Evolutionary conservation across 257 asterid genomes (phyloP), one percentile per base, ranked within the genome.

Genomic region (Lycium barbarum): DNA sequence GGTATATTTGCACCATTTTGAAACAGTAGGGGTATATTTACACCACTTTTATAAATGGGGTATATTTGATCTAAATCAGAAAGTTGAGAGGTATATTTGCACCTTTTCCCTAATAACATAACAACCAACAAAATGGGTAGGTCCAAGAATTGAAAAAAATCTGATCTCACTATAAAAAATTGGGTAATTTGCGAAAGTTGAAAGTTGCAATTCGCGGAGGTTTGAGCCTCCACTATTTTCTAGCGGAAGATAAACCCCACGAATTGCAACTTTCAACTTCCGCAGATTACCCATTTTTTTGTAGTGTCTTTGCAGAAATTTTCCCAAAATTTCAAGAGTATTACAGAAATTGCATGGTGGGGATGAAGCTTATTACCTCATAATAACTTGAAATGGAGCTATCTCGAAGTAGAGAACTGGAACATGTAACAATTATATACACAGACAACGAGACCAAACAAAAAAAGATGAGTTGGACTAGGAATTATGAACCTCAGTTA

Each of bases 361-460:
- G 63, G 63, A 0, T 76, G 45, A 74, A 49, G 20, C 38, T 76
- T 22, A 26, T 13, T 76, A 76, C 81, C 81, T 36, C 81, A 51
- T 76, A 47, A 74, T 6, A 74, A 11, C 81, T 49, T 74, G 63
- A 51, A 15, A 43, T 9, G 8, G 7, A 71, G 20, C 81, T 76
- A 51, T 76, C 62, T 76, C 62, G 40, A 76, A 76, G 81, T 12
- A 76, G 26, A 13, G 22, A 51, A 51, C 47, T 76, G 81, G 63
- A 12, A 11, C 81, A 47, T 51, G 22, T 51, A 49, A 36, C 20
- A 22, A 76, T 76, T 22, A 76, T 76, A 51, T 12, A 13, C 20
- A 13, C 4, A 12, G 15, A 47, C 20, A 76, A 47, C 1, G 5
- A 45, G 22, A 76, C n/a, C 49, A 51, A 49, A 49, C 40, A 22